A percentile compares a stretch with the other conserved stretches of the same genome.
Conservation (phyloP, 306 rosid species). For the Prunus campanulata region DNA sequence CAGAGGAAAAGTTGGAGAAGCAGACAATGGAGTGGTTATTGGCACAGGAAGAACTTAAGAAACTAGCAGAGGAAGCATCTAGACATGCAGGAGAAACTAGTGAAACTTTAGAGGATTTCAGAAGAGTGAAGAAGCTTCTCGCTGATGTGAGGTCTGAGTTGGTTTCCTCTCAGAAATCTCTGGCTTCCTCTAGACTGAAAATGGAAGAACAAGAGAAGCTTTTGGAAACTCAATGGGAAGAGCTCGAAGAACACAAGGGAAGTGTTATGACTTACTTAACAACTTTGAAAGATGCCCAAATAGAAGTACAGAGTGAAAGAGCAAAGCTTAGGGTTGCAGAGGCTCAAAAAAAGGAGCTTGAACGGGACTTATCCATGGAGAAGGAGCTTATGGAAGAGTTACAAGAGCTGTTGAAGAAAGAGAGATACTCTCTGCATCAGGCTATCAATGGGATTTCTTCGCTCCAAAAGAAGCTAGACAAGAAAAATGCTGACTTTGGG, state of each 20-base stretch:
- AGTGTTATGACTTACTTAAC: conserved; percentile 60
- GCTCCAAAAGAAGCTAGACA: conserved; percentile 54
- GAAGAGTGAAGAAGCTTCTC: conserved; percentile 72
- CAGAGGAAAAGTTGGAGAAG: conserved; percentile 70
- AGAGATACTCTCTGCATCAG: conserved; percentile 58
- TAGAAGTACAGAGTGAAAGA: conserved; percentile 76
- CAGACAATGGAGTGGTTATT: conserved; percentile 70
- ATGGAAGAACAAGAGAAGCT: conserved; percentile 75
- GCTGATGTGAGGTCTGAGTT: conserved; percentile 65
- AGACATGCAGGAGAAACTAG: conserved; percentile 46
- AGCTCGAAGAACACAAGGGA: conserved; percentile 63
- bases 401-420: conserved; percentile 61
- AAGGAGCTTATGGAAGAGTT: conserved; percentile 59
- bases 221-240: conserved; percentile 53
- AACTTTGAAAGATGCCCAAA: conserved; percentile 61
- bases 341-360: conserved; percentile 64
- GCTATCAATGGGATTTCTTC: conserved; percentile 55
- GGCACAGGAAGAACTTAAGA: conserved; percentile 74
- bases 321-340: conserved; percentile 57
- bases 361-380: conserved; percentile 49
- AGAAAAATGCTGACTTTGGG: conserved; percentile 42
- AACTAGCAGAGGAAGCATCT: conserved; percentile 52
- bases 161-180: conserved; percentile 83
- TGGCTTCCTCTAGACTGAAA: conserved; percentile 61
- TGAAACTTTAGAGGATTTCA: conserved; percentile 57